phyloP scores from a whole-genome alignment of 148 eudicot species.

The Limonium bicolor region DNA sequence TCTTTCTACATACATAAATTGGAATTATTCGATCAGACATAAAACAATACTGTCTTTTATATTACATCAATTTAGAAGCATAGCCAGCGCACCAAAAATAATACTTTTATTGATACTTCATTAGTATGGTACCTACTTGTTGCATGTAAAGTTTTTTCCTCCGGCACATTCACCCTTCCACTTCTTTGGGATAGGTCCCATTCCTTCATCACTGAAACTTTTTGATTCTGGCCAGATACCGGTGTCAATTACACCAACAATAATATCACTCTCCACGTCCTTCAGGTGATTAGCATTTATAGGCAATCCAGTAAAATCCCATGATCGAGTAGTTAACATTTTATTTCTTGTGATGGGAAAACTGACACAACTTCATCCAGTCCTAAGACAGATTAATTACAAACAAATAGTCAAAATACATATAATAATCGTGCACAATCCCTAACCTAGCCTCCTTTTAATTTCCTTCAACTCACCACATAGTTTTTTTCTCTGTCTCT shows the following conservation, averaged over 20 bases:
- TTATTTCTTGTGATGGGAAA: slow-evolving; percentile 27
- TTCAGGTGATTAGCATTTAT: slow-evolving; percentile 33
- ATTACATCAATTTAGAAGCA: no score
- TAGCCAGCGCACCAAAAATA: no score
- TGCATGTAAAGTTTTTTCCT: slow-evolving; percentile 86
- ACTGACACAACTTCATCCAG: slow-evolving; percentile 28
- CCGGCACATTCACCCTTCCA: slow-evolving; percentile 72
- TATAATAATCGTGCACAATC: no score
- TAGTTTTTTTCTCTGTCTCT: slow-evolving; percentile 15
- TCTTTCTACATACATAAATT: no score
- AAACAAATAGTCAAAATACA: no score
- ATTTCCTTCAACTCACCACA: slow-evolving; percentile 7
- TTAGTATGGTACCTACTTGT: no score
- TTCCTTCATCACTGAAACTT: slow-evolving; percentile 68
- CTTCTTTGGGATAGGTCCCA: slow-evolving; percentile 69
- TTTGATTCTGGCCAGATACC: slow-evolving; percentile 72
- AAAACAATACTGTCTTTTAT: no score
- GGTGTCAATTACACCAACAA: slow-evolving; percentile 64
- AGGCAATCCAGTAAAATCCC: slow-evolving; percentile 74
- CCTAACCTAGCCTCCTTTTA: no score
- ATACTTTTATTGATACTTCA: no score
- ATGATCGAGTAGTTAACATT: slow-evolving; percentile 74
- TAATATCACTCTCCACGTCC: slow-evolving; percentile 37
- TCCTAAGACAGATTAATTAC: no score
- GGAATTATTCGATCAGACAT: no score